phyloP scores from a whole-genome alignment of 805 yeast species.

The Kodamaea fukazawae region DNA sequence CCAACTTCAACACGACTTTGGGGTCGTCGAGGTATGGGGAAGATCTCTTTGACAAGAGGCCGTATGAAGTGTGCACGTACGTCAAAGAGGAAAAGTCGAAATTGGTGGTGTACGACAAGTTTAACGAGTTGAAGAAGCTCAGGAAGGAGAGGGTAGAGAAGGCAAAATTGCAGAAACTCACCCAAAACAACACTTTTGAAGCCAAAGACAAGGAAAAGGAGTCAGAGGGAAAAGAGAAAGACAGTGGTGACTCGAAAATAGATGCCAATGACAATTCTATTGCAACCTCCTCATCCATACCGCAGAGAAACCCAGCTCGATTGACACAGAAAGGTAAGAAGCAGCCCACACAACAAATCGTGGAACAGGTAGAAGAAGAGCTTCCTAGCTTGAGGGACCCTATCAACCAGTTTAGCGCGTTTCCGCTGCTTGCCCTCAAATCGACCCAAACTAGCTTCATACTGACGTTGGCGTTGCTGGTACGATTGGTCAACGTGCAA shows the following conservation, averaged over 20 bases:
- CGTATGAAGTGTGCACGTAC: constrained; percentile 24
- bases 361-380: constrained; percentile 2
- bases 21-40: constrained; percentile 33
- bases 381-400: constrained; percentile 13
- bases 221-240: background rate
- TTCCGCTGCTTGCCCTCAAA: constrained; percentile 22
- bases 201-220: constrained; percentile 5
- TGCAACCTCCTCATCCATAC: too few relatives aligned
- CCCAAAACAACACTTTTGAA: too few relatives aligned
- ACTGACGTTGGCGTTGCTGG: constrained; percentile 17
- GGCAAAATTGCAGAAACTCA: constrained; percentile 6
- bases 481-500: constrained; percentile 21
- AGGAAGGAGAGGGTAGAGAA: constrained; percentile 3
- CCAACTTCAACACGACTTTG: constrained; percentile 15
- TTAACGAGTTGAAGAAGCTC: constrained; percentile 2
- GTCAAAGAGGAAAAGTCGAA: constrained; percentile 12
- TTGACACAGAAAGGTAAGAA: background rate
- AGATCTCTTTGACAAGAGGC: constrained; percentile 41
- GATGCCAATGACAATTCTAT: too few relatives aligned
- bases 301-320: too few relatives aligned
- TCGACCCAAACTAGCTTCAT: constrained; percentile 18
- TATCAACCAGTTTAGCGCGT: constrained; percentile 23
- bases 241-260: too few relatives aligned
- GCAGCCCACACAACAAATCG: constrained; percentile 1
- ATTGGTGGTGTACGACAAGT: constrained; percentile 4